Base-by-base conservation (phyloP, 371 early-diverging fungal genomes). In the Syncephalastrum contaminatum region DNA sequence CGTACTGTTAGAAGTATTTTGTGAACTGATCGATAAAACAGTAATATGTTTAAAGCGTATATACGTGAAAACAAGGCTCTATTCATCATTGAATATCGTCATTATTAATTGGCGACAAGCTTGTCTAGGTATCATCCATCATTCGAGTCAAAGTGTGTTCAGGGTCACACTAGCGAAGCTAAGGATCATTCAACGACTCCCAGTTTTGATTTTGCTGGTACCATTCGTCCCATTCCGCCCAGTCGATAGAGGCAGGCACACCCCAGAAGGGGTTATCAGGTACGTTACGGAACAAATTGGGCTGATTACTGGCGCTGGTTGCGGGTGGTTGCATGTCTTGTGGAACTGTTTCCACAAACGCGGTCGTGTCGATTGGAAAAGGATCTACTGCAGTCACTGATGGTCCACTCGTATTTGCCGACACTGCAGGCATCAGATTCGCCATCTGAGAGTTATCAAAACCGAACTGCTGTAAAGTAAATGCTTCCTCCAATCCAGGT, bases 221-320 rank as follows among this genome's bases (percentile, higher is more conserved):
- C 72, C 72, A 75, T 48, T 75, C 69, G 12, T 66, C 61, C 73
- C 73, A 73, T 30, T 73, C 77, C 2, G 71, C 63, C 72, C 77
- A 77, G 44, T 77, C 73, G 62, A 71, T 71, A 1, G 73, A 73
- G 8, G 72, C 48, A 13, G 77, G 77, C 15, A 77, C 69, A 25
- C 69, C 64, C 53, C 67, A 73, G 55, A 77, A 77, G 0, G 77
- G 73, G 54, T 77, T 77, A 41, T 71, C 65, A 36, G 77, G 77
- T 14, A 66, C 70, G 41, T 73, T 70, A 25, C 67, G 65, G 48
- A 77, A 77, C 12, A 70, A 22, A 4, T 43, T 60, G 8, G 45
- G 45, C 16, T 44, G 19, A 13, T 44, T 44, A 0, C 21, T n/a
- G 16, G 45, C 45, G 45, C 19, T 14, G 0, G 45, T 13, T n/a